Evolutionary conservation across 768 basidiomycete genomes (phyloP).

Genomic region (Cantharellus anzutake): DNA sequence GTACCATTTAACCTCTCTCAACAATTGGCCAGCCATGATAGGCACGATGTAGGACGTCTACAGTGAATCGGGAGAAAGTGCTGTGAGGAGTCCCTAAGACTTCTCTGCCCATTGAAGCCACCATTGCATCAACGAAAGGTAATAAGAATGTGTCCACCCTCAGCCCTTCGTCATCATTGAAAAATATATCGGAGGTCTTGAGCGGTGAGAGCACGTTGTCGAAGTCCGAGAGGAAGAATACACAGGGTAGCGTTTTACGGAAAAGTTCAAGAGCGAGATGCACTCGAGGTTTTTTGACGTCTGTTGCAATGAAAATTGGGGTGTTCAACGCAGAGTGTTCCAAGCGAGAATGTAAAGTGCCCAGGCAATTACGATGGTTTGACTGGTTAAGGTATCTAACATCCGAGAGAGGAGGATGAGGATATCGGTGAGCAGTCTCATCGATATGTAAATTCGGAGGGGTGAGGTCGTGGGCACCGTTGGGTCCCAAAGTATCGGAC

Average conservation of each 20-base stretch:
- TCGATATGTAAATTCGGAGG: constrained; percentile 11
- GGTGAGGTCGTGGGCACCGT: background rate
- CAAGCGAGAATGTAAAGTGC: constrained; percentile 18
- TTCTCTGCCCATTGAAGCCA: constrained; percentile 35
- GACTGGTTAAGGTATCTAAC: constrained; percentile 13
- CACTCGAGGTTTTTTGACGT: constrained; percentile 23
- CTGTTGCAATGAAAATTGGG: constrained; percentile 50
- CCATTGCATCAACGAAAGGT: constrained; percentile 54
- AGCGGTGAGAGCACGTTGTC: background rate
- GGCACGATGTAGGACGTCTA: constrained; percentile 45
- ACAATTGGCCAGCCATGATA: constrained; percentile 34
- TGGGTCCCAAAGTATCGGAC: constrained; percentile 5
- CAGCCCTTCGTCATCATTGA: constrained; percentile 26
- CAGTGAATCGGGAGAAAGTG: constrained; percentile 54
- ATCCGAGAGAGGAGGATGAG: constrained; percentile 11
- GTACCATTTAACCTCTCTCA: constrained; percentile 21
- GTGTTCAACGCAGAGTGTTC: constrained; percentile 27
- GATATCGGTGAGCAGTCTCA: constrained; percentile 11
- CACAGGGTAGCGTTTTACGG: constrained; percentile 40
- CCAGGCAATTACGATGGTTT: constrained; percentile 19
- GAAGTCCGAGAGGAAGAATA: constrained; percentile 39
- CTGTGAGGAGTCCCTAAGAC: constrained; percentile 56
- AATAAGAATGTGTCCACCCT: constrained; percentile 28
- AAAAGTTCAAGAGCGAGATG: constrained; percentile 30
- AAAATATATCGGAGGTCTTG: background rate